Base-by-base conservation (phyloP, 306 rosid species). In the Abrus pulchellus region DNA sequence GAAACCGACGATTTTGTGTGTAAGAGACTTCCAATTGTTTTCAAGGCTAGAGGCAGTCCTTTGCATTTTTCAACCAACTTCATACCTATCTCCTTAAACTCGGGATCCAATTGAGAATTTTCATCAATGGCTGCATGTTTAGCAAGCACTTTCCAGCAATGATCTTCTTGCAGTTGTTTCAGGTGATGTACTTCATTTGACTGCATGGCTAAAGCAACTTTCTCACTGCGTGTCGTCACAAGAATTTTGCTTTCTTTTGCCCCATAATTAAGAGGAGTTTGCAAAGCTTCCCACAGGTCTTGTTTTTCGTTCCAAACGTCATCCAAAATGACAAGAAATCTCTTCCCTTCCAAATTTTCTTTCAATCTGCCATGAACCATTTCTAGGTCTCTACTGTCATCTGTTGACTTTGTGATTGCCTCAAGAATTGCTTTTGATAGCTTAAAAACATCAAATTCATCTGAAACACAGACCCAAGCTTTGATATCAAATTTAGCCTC, bases 381-480 rank as follows among this genome's bases (percentile, higher is more conserved):
- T 28, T 28, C 63, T 28, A 56, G 12, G 34, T 56, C 5, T 56
- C 12, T 1, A 3, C 34, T 56, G 3, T 56, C 36, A 28, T 56
- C 11, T 0, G 3, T 56, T 56, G 5, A 27, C 8, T 8, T 8
- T 2, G 34, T 27, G 62, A 56, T 27, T 27, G 12, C 12, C 2
- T 28, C 33, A 28, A 56, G 62, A 56, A 56, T 28, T 27, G 36
- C 5, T 27, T 1, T 56, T 28, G 62, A 27, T 3, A 56, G 27
- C 6, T 3, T 12, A 0, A 52, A 52, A 12, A 52, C 28, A 52
- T 52, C 56, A n/a, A 52, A 52, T 0, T 52, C 27, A 52, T 52
- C 56, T 12, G 56, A 52, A 52, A 52, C 56, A 52, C 56, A 52
- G 1, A 52, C 56, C 56, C 56, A 52, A 52, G 56, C 56, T 52